Conservation (phyloP, 768 basidiomycete genomes). For the Tylopilus cervinicoccineus region DNA sequence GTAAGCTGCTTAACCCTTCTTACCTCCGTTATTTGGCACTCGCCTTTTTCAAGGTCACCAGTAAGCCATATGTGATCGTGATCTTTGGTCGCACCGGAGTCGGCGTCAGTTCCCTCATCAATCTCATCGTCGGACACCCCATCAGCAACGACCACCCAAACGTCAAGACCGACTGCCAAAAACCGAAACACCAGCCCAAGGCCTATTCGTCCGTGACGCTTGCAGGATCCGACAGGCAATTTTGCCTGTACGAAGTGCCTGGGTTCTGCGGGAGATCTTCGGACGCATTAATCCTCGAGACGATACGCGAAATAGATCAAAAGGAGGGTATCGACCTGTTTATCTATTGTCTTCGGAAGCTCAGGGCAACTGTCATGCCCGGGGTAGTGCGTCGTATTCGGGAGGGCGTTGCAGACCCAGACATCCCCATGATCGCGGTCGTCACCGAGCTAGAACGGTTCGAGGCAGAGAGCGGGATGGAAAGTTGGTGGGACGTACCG, state of each 20-base stretch:
- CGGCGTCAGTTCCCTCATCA: constrained; percentile 27
- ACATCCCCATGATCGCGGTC: constrained; percentile 21
- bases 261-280: constrained; percentile 12
- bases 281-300: constrained; percentile 12
- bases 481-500: constrained; percentile 27
- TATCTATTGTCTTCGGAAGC: constrained; percentile 23
- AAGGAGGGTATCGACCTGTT: constrained; percentile 19
- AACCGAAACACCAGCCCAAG: background rate
- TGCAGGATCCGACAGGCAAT: background rate
- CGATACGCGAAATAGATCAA: constrained; percentile 13
- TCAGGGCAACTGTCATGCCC: constrained; percentile 15
- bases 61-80: constrained; percentile 20
- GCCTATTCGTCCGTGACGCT: background rate
- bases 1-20: background rate
- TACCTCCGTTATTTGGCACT: background rate
- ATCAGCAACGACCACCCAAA: constrained; percentile 14
- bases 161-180: background rate
- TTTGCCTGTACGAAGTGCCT: constrained; percentile 23
- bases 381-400: constrained; percentile 6
- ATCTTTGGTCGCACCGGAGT: constrained; percentile 28
- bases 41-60: background rate
- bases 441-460: constrained; percentile 26
- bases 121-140: constrained; percentile 23
- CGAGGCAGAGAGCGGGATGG: constrained; percentile 19
- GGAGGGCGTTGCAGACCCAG: background rate